Base-by-base conservation (phyloP, 2,329 filamentous ascomycete genomes). In the Stagonosporopsis cucurbitacearum region DNA sequence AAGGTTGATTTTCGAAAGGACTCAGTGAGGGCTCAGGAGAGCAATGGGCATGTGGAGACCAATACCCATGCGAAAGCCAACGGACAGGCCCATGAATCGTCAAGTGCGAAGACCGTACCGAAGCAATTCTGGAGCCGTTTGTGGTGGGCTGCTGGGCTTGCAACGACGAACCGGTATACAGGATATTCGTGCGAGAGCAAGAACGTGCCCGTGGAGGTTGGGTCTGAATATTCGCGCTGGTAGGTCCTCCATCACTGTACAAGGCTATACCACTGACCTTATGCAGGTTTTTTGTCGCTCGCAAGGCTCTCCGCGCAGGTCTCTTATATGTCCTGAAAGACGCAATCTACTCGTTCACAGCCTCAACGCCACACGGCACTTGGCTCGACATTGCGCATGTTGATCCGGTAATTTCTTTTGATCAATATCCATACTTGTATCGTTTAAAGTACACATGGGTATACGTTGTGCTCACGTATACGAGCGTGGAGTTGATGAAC, bases 161-260 rank as follows among this genome's bases (percentile, higher is more conserved):
- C 50, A 0, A 54, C 54, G 7, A 63, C 62, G n/a, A 61, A 48
- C 9, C 57, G 70, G 13, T 68, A 67, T 41, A 45, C 62, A 0
- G 68, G 70, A 4, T 73, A 69, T 69, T 66, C 62, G 8, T 50
- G 61, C 19, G 65, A 73, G 35, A 64, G 65, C 23, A 71, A 71
- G 50, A 68, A 70, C 33, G 62, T 69, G 19, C 62, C 57, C 2
- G 44, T 62, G 19, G 63, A 67, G 37, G 60, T 65, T 23, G 44
- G 54, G 13, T 25, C 53, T 1, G 37, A 52, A 30, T 69, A 67
- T 60, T 56, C 69, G 2, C 53, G 61, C 25, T 61, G 57, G 69
- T 71, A 48, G 32, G 63, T 44, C 20, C 9, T 22, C 4, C 12
- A 3, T 12, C 12, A 8, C 26, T 6, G 3, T 26, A 13, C 26